These are phyloP conservation scores for Venturia asperata DNA, from an alignment of 2,329 filamentous ascomycete species.

Conservation along the genomic window DNA sequence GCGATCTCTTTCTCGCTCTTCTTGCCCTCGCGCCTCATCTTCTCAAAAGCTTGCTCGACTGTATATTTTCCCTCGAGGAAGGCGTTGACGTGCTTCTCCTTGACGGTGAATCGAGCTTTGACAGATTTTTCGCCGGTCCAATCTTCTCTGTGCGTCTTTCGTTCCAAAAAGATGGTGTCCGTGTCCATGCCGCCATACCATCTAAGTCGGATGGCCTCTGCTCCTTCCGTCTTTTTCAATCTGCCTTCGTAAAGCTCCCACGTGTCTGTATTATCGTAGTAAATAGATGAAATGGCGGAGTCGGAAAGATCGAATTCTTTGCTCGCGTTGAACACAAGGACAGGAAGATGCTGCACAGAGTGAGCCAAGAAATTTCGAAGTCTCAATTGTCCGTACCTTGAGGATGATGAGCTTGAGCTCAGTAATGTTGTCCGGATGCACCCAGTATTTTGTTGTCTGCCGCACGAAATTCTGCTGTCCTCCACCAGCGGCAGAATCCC, in stretches of 20 bases:
- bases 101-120: slow-evolving; percentile 88
- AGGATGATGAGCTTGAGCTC: slow-evolving; percentile 96
- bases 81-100: slow-evolving; percentile 95
- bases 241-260: slow-evolving; percentile 94
- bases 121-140: slow-evolving; percentile 99
- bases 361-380: background rate
- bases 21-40: slow-evolving; percentile 90
- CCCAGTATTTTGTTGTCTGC: slow-evolving; percentile 99
- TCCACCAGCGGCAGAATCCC: slow-evolving; percentile 85
- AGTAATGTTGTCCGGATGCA: slow-evolving; percentile 96
- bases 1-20: slow-evolving; percentile 87
- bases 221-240: slow-evolving; percentile 94
- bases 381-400: slow-evolving; percentile 47
- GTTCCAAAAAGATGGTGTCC: slow-evolving; percentile 92
- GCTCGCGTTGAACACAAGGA: slow-evolving; percentile 92
- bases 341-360: slow-evolving; percentile 66
- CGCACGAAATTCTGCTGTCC: slow-evolving; percentile 92
- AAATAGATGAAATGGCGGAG: slow-evolving; percentile 94
- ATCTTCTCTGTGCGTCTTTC: slow-evolving; percentile 96
- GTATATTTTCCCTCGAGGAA: slow-evolving; percentile 80
- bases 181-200: slow-evolving; percentile 98
- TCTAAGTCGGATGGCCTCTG: slow-evolving; percentile 88
- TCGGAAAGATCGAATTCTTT: slow-evolving; percentile 92
- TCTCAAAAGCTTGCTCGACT: slow-evolving; percentile 86
- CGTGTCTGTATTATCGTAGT: slow-evolving; percentile 89